Percentiles rank a stretch among this genome's conserved stretches.
Evolutionary conservation across 73 alveolate species (phyloP).

Genomic region (Uronychia setigera): DNA sequence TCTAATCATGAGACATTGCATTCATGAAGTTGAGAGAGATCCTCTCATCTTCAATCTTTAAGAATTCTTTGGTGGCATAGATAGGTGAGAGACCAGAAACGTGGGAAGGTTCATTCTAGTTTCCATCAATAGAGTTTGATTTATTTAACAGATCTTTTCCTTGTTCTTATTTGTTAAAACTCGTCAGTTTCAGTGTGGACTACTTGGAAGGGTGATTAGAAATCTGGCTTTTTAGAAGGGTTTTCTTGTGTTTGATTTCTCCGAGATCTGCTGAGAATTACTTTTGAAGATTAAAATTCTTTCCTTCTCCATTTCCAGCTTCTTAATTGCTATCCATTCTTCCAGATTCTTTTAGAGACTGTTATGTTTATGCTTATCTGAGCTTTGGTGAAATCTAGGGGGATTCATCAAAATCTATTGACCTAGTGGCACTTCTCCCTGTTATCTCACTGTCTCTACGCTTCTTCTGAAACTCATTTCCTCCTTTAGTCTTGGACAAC

Average conservation of each 20-base stretch:
- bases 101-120: no score
- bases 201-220: no score
- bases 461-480: background rate
- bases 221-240: background rate
- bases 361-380: background rate
- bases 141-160: background rate
- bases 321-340: background rate
- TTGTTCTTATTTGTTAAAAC: background rate
- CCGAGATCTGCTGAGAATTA: background rate
- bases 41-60: background rate
- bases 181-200: no score
- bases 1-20: no score
- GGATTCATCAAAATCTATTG: background rate
- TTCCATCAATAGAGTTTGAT: no score
- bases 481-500: background rate
- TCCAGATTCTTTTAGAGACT: background rate
- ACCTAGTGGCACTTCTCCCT: background rate
- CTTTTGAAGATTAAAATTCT: background rate
- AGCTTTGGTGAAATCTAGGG: background rate
- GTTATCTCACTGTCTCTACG: background rate
- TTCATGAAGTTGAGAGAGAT: background rate
- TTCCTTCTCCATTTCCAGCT: background rate
- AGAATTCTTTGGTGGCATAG: background rate
- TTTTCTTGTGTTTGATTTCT: background rate
- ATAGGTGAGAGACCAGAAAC: no score